Evolutionary conservation across 495 filamentous ascomycete species (phyloP), one percentile per base, ranked within the genome.

Genomic region (Podospora pseudocomata): DNA sequence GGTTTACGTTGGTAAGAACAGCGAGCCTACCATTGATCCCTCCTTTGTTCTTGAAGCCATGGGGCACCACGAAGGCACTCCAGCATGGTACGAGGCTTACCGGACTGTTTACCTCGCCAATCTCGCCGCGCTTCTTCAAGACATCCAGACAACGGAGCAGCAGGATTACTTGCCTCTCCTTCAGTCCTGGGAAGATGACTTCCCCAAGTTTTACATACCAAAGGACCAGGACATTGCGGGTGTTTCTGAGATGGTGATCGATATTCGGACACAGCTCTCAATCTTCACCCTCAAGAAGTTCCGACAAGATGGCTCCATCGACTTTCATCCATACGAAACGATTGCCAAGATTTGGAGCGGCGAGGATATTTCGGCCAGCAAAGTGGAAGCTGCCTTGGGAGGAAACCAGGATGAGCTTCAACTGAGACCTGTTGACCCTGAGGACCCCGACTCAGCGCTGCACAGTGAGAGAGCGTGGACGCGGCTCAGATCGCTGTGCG

Each of bases 211-310:
- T 53, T 71, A 65, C 56, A 53, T 73, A 55, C 27, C 49, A 23
- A 63, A 62, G 3, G 55, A 53, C 13, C 18, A 30, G 4, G 26
- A 56, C 9, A 65, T 53, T 49, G 19, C 30, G 19, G 30, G 65
- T 19, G 19, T 53, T 19, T 59, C 58, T 15, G 67, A 68, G 20
- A 5, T 60, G 1, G 65, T 75, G 20, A 60, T 71, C 19, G 63
- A 67, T 1, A 66, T 77, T 57, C 76, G 76, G 30, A 74, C 68
- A 20, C 75, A 75, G 16, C 66, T 72, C 4, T 65, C 71, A 20
- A 68, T 75, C 20, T 19, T 19, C 19, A 70, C 53, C 13, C 68
- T 76, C 2, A 2, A 64, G 19, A 28, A 26, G 11, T 62, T 71
- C 13, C 60, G 68, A 4, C 26, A 5, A 4, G 34, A 70, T 6